A percentile compares a stretch with the other conserved stretches of the same genome.
These are phyloP conservation scores for Ilyonectria destructans DNA, from an alignment of 2,329 filamentous ascomycete genomes.

Conservation along the genomic window DNA sequence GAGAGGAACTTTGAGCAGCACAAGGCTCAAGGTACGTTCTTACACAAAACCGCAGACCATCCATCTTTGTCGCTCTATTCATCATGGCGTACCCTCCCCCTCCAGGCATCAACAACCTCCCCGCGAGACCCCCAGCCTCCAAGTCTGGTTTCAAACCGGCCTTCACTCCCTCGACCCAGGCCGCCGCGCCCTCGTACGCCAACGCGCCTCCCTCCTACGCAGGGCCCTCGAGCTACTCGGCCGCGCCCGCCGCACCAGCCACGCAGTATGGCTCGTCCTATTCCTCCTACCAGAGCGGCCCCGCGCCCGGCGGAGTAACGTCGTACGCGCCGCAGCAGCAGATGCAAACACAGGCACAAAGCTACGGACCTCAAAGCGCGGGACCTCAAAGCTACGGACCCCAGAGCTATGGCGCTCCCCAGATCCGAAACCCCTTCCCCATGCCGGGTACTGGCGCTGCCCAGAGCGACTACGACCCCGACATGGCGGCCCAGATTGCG, in stretches of 20 bases:
- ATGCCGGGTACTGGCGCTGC: slow-evolving; percentile 66
- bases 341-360: slow-evolving; percentile 41
- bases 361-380: slow-evolving; percentile 46
- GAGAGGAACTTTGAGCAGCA: slow-evolving; percentile 55
- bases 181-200: slow-evolving; percentile 59
- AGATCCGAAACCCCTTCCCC: slow-evolving; percentile 88
- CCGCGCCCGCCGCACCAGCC: slow-evolving; percentile 54
- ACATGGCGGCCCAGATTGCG: slow-evolving; percentile 92
- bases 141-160: slow-evolving; percentile 64
- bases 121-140: slow-evolving; percentile 82
- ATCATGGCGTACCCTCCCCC: slow-evolving; percentile 91
- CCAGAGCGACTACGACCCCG: slow-evolving; percentile 74
- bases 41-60: slow-evolving; percentile 45
- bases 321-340: slow-evolving; percentile 46
- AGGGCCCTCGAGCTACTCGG: slow-evolving; percentile 54
- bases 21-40: slow-evolving; percentile 69
- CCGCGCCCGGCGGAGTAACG: slow-evolving; percentile 47
- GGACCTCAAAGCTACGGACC: slow-evolving; percentile 46
- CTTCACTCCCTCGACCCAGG: slow-evolving; percentile 61
- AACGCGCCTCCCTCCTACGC: slow-evolving; percentile 49
- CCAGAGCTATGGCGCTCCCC: slow-evolving; percentile 68
- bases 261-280: slow-evolving; percentile 64
- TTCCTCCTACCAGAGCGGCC: slow-evolving; percentile 55
- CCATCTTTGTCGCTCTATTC: slow-evolving; percentile 63
- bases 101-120: slow-evolving; percentile 80